Percentiles rank a stretch among this genome's conserved stretches.
These are phyloP conservation scores for Podila epicladia DNA, from an alignment of 192 early-diverging fungal species.

Conservation along the genomic window DNA sequence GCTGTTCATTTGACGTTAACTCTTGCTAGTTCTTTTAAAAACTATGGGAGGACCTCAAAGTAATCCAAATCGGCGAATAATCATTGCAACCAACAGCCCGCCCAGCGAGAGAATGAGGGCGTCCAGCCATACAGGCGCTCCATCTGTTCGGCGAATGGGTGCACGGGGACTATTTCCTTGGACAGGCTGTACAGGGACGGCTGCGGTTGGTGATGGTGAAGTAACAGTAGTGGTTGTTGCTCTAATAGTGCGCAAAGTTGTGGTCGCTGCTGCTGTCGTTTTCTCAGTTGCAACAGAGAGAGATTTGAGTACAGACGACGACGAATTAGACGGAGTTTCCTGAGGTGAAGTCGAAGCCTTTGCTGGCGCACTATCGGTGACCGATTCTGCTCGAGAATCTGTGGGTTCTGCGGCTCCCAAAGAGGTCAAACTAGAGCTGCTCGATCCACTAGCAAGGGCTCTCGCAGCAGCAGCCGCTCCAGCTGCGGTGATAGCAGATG, in stretches of 20 bases:
- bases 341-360: too few relatives aligned
- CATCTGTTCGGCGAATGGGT: not conserved
- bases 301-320: too few relatives aligned
- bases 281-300: not conserved
- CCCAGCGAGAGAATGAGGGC: conserved; percentile 39
- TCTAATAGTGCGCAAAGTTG: not conserved
- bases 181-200: not conserved
- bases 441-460: too few relatives aligned
- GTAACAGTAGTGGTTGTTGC: not conserved
- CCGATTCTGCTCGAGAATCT: too few relatives aligned
- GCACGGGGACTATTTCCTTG: not conserved
- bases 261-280: not conserved
- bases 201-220: not conserved
- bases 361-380: too few relatives aligned
- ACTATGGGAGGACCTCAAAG: not conserved
- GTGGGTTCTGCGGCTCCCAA: too few relatives aligned
- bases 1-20: too few relatives aligned
- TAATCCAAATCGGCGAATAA: conserved; percentile 30
- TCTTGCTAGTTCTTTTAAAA: not conserved
- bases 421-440: too few relatives aligned
- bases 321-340: too few relatives aligned
- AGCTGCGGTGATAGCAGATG: not conserved
- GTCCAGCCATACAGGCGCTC: conserved; percentile 49
- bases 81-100: conserved; percentile 28
- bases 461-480: not conserved